Base-by-base conservation (phyloP, 2,329 filamentous ascomycete species). In the Dichotomopilus funicola region DNA sequence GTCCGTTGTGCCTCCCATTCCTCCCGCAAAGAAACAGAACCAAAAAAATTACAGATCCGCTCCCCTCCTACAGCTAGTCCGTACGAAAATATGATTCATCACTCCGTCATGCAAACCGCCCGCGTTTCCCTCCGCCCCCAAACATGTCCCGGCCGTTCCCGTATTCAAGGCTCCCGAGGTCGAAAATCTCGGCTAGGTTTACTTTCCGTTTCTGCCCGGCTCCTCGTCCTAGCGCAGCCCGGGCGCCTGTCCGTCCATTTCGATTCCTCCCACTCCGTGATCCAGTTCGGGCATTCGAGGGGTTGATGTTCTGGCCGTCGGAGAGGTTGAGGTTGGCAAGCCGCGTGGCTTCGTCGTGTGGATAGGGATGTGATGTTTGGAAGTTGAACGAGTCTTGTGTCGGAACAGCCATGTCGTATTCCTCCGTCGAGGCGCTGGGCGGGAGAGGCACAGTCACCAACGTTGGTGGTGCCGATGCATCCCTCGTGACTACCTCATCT, bases 111-210 rank as follows among this genome's bases (percentile, higher is more conserved):
- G 67, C 66, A 56, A 82, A 79, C 51, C 80, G 73, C 52, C 71
- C 75, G 55, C 80, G 72, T 67, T 83, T 83, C 11, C 68, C 68
- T 43, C 72, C 70, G 38, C 70, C 72, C 11, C 76, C 74, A 60
- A 79, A 78, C 37, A 75, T 68, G 58, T 89, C 86, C 65, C 86
- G 86, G 54, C 64, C 66, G 56, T 65, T 62, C 44, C 80, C 80
- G 57, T 80, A 76, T 36, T 78, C 78, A 50, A 87, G 68, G 60
- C 81, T 83, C 52, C 82, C 81, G 6, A 88, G 73, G 65, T 89
- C 87, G 66, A 91, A 91, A 53, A 90, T 84, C 65, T 91, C 88
- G 31, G 83, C 81, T 64, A 88, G 80, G 63, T 88, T 86, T 62
- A 89, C 78, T 64, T 87, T 81, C 43, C 88, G 79, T 70, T 92